Conservation (phyloP, 2,329 filamentous ascomycete genomes). For the Torrubiellomyces zombiae region DNA sequence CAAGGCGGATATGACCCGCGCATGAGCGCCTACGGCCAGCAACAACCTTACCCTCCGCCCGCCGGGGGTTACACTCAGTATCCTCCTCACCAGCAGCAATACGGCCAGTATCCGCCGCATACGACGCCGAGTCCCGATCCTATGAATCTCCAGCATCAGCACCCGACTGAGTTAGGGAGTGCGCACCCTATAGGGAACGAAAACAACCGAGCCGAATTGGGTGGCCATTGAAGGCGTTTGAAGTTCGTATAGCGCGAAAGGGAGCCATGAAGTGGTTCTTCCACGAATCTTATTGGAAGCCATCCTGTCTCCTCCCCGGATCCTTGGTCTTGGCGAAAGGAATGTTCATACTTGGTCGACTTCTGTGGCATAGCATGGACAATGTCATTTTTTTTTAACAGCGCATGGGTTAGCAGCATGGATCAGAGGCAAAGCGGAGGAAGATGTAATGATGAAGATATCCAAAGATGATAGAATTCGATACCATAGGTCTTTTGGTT, state of each 20-base stretch:
- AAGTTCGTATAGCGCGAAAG: no score
- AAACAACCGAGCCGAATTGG: constrained; percentile 17
- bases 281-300: no score
- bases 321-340: no score
- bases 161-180: constrained; percentile 12
- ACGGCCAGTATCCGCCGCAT: constrained; percentile 12
- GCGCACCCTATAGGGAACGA: constrained; percentile 13
- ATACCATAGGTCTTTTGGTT: no score
- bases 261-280: no score
- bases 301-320: no score
- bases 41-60: constrained; percentile 7
- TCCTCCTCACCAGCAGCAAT: constrained; percentile 1
- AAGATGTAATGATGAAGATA: background rate
- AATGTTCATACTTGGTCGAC: no score
- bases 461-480: background rate
- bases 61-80: constrained; percentile 4
- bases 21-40: constrained; percentile 7
- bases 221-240: no score
- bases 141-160: constrained; percentile 6
- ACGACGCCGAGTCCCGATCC: constrained; percentile 14
- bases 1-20: constrained; percentile 3
- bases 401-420: no score
- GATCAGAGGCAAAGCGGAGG: no score
- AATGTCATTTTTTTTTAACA: background rate
- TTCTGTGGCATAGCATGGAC: background rate